These are phyloP conservation scores for Penicillium lagena DNA, from an alignment of 495 filamentous ascomycete species.

Conservation along the genomic window DNA sequence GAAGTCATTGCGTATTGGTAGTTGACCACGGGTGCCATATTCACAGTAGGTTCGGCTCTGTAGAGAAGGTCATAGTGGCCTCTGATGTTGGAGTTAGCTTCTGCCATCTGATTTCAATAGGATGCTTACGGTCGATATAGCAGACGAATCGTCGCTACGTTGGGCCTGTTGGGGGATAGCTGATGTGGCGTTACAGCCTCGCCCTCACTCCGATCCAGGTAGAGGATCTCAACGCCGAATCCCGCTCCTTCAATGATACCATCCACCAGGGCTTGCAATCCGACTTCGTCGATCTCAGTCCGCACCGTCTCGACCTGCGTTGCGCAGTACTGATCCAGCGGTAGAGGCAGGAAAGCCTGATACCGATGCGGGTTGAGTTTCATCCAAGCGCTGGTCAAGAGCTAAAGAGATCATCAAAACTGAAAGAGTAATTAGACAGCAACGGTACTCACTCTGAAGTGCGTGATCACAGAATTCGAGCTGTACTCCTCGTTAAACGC, in stretches of 20 bases:
- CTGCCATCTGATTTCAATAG: no score
- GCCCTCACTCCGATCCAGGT: slow-evolving; percentile 83
- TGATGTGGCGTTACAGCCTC: slow-evolving; percentile 71
- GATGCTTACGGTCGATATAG: slow-evolving; percentile 64
- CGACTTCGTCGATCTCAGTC: slow-evolving; percentile 85
- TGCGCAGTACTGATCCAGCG: slow-evolving; percentile 64
- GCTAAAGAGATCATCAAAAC: slow-evolving; percentile 27
- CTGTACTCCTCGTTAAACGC: slow-evolving; percentile 66
- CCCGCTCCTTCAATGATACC: slow-evolving; percentile 68
- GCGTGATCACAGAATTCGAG: slow-evolving; percentile 68
- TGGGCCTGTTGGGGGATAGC: slow-evolving; percentile 48
- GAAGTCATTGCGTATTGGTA: slow-evolving; percentile 39
- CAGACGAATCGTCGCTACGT: slow-evolving; percentile 53
- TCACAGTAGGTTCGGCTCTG: slow-evolving; percentile 49
- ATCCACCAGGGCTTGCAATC: slow-evolving; percentile 69
- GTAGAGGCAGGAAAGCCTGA: slow-evolving; percentile 58
- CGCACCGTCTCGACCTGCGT: slow-evolving; percentile 64
- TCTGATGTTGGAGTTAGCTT: slow-evolving; percentile 22
- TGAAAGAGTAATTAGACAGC: not conserved
- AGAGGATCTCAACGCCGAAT: slow-evolving; percentile 79
- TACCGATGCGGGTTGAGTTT: slow-evolving; percentile 65
- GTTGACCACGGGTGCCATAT: slow-evolving; percentile 42
- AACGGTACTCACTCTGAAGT: slow-evolving; percentile 51
- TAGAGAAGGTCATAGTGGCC: slow-evolving; percentile 97
- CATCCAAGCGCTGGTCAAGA: slow-evolving; percentile 85